Conservation (phyloP, 257 asterid genomes). For the Agastache rugosa region DNA sequence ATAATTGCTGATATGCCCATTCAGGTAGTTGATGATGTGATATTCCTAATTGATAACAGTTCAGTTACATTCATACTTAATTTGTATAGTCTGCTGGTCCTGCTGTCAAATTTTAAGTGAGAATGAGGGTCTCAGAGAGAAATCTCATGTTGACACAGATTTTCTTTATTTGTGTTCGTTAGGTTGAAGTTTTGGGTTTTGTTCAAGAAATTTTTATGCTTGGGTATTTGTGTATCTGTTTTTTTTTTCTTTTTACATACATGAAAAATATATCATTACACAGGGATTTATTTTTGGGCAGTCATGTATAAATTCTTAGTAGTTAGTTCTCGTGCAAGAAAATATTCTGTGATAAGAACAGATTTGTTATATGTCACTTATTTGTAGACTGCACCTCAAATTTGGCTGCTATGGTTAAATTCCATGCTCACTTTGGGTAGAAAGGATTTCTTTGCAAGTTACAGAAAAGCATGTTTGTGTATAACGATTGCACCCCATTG, state of each 20-base stretch:
- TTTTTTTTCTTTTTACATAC: background rate
- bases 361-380: conserved; percentile 3
- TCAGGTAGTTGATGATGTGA: background rate
- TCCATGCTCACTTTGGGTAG: background rate
- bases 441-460: conserved; percentile 22
- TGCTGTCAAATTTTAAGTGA: conserved; percentile 1
- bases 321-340: background rate
- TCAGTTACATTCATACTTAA: background rate
- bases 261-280: background rate
- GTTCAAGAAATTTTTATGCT: conserved; percentile 3
- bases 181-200: background rate
- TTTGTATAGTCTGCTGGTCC: conserved; percentile 3
- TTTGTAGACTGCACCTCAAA: background rate
- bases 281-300: background rate
- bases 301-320: background rate
- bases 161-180: background rate
- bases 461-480: background rate
- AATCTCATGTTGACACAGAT: background rate
- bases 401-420: background rate
- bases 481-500: background rate
- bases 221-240: background rate
- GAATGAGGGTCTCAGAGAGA: background rate
- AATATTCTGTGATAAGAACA: conserved; percentile 8
- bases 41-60: conserved; percentile 1
- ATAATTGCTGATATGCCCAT: background rate